A percentile compares a stretch with the other conserved stretches of the same genome.
These are phyloP conservation scores for Ceratobasidium sp. DNA, from an alignment of 1,284 basidiomycete species.

Conservation along the genomic window DNA sequence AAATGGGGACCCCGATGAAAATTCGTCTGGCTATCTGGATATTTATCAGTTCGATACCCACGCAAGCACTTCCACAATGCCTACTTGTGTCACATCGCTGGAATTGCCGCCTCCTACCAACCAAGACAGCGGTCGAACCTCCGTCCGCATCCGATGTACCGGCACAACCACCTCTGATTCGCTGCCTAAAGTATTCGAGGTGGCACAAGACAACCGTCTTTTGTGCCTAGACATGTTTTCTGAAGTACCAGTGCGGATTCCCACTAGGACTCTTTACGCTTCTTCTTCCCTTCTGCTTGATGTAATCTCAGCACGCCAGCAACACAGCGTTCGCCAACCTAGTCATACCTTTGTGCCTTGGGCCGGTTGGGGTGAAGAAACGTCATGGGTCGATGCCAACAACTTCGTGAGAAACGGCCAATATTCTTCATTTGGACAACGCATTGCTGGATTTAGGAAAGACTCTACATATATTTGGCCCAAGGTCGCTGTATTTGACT, in stretches of 20 bases:
- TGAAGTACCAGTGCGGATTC: too few relatives aligned
- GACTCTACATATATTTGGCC: not conserved
- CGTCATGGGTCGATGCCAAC: not conserved
- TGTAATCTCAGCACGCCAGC: not conserved
- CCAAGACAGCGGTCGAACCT: not conserved
- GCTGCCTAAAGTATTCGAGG: not conserved
- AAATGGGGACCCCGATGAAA: not conserved
- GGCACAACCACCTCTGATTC: not conserved
- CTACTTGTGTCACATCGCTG: not conserved
- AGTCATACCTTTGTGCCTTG: not conserved
- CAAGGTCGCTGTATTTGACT: not conserved
- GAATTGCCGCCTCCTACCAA: not conserved
- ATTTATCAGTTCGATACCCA: constrained; percentile 3
- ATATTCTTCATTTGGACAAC: not conserved
- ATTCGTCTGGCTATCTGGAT: not conserved
- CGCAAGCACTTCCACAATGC: not conserved
- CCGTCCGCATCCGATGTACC: not conserved
- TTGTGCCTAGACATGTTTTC: constrained; percentile 1
- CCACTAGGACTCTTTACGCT: not conserved
- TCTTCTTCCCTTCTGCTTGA: not conserved
- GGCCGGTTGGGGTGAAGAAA: not conserved
- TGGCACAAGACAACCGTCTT: not conserved
- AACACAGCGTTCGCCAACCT: not conserved
- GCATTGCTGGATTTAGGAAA: not conserved
- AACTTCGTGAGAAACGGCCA: too few relatives aligned